Percentiles rank a stretch among this genome's conserved stretches.
Evolutionary conservation across 306 rosid species (phyloP).

Genomic region (Sechiopsis laciniata): DNA sequence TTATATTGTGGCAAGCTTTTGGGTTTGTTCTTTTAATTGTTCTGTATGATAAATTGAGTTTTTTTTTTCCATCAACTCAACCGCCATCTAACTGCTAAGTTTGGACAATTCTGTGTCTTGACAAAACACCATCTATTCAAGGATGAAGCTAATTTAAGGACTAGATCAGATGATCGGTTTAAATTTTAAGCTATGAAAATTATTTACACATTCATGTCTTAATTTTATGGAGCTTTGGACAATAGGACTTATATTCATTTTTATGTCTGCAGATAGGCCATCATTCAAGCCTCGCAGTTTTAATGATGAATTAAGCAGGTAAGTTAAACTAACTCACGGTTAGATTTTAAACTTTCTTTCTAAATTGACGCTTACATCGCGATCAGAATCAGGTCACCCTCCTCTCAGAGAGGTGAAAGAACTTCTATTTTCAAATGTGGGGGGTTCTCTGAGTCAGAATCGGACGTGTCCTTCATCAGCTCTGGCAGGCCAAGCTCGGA

Average conservation of each 20-base stretch:
- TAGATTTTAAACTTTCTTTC: background rate
- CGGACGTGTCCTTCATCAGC: constrained; percentile 80
- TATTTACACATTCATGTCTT: background rate
- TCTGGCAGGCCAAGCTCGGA: constrained; percentile 74
- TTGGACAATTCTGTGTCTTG: background rate
- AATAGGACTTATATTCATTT: background rate
- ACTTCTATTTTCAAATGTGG: constrained; percentile 36
- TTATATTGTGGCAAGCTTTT: background rate
- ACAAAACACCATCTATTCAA: background rate
- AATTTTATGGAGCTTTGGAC: background rate
- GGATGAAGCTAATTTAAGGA: constrained; percentile 1
- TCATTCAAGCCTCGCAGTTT: constrained; percentile 53
- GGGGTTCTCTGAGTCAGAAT: constrained; percentile 54
- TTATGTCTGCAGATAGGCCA: constrained; percentile 32
- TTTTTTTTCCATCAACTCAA: background rate
- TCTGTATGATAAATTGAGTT: background rate
- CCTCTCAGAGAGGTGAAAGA: constrained; percentile 29
- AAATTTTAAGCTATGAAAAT: background rate
- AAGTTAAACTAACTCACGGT: constrained; percentile 11
- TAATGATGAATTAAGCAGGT: constrained; percentile 51
- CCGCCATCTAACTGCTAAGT: background rate
- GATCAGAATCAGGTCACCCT: constrained; percentile 36
- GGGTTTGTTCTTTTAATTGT: background rate
- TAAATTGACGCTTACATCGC: constrained; percentile 17
- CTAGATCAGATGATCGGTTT: background rate